A percentile compares a stretch with the other conserved stretches of the same genome.
Evolutionary conservation across 2,329 filamentous ascomycete species (phyloP).

Genomic region (Paecilomyces niveus): DNA sequence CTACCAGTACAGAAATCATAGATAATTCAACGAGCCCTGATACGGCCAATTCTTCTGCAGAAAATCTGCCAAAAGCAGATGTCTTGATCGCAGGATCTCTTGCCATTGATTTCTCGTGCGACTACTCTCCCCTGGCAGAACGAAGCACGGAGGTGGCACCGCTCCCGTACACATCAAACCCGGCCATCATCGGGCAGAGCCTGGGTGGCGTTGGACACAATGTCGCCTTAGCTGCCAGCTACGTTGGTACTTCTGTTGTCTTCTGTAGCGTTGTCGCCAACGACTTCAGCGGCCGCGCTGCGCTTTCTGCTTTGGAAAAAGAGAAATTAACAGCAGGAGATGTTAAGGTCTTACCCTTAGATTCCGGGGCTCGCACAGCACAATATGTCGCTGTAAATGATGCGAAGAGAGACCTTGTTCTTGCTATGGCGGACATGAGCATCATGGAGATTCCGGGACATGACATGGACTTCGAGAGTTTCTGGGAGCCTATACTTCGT

Average conservation of each 20-base stretch:
- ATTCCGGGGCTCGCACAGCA: constrained; percentile 60
- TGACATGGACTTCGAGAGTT: constrained; percentile 35
- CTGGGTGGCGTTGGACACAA: constrained; percentile 91
- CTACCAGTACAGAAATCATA: constrained; percentile 14
- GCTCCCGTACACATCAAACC: constrained; percentile 72
- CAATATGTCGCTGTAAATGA: constrained; percentile 92
- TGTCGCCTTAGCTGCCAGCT: constrained; percentile 75
- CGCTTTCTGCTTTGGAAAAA: constrained; percentile 58
- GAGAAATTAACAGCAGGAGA: constrained; percentile 56
- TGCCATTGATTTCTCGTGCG: constrained; percentile 79
- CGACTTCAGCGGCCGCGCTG: constrained; percentile 68
- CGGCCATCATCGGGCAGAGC: constrained; percentile 69
- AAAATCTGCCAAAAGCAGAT: constrained; percentile 41
- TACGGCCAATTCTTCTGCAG: constrained; percentile 3
- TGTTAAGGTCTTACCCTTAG: constrained; percentile 51
- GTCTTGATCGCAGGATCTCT: constrained; percentile 88
- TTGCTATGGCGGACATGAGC: constrained; percentile 94
- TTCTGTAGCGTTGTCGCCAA: constrained; percentile 77
- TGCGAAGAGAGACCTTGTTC: constrained; percentile 68
- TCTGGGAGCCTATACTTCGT: constrained; percentile 58
- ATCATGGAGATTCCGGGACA: constrained; percentile 55
- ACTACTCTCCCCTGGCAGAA: constrained; percentile 52
- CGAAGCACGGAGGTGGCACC: constrained; percentile 26
- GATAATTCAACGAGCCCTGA: constrained; percentile 3
- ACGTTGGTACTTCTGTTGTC: constrained; percentile 58